Percentiles rank a stretch among this genome's conserved stretches.
Evolutionary conservation across 257 asterid species (phyloP).

Genomic region (Plantago ovata): DNA sequence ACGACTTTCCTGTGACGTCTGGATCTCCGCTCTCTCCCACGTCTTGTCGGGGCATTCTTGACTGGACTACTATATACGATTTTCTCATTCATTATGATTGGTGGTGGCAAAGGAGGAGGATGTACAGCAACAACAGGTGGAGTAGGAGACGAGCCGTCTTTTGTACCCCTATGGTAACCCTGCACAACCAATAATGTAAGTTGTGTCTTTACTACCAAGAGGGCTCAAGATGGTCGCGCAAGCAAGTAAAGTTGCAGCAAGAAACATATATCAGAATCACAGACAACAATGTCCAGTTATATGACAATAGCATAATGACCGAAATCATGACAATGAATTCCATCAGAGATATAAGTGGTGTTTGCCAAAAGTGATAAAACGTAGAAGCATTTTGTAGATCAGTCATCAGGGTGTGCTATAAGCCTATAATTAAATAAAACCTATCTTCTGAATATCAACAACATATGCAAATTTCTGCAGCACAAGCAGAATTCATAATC

Average conservation of each 20-base stretch:
- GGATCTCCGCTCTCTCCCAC: conserved; percentile 50
- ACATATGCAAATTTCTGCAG: no score
- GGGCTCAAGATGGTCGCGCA: not conserved
- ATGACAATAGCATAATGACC: not conserved
- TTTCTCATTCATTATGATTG: conserved; percentile 11
- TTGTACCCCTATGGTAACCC: conserved; percentile 87
- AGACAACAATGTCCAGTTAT: no score
- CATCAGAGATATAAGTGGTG: no score
- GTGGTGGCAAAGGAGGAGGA: conserved; percentile 48
- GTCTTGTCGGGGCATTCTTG: conserved; percentile 39
- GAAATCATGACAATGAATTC: not conserved
- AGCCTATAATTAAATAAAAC: no score
- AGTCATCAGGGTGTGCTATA: no score
- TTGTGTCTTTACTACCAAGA: not conserved
- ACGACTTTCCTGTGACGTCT: conserved; percentile 61
- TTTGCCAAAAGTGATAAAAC: no score
- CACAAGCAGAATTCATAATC: no score
- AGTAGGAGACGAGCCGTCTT: conserved; percentile 52
- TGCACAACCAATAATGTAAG: conserved; percentile 19
- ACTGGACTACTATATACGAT: conserved; percentile 21
- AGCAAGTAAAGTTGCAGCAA: not conserved
- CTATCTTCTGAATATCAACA: no score
- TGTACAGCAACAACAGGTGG: conserved; percentile 24
- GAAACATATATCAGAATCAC: no score
- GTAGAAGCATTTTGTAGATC: no score